phyloP scores from a whole-genome alignment of 768 basidiomycete genomes.

The Mycena haematopus region DNA sequence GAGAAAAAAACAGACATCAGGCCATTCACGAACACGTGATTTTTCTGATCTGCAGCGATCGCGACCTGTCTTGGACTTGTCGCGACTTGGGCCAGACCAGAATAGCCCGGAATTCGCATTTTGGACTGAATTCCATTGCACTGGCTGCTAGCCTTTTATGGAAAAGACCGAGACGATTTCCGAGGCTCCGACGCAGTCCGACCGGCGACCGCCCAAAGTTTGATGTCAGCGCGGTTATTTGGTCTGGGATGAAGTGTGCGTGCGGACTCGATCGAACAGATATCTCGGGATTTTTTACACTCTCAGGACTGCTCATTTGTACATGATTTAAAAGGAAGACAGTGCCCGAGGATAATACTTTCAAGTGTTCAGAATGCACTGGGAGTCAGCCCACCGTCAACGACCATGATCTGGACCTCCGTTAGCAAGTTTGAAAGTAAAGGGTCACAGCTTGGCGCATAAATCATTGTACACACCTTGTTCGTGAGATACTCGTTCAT shows the following conservation, averaged over 20 bases:
- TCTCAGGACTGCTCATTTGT: too few relatives aligned
- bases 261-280: too few relatives aligned
- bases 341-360: neutral
- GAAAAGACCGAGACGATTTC: too few relatives aligned
- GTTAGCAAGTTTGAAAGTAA: neutral
- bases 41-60: neutral
- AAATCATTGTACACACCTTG: slow-evolving; percentile 44
- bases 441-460: neutral
- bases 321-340: too few relatives aligned
- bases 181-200: too few relatives aligned
- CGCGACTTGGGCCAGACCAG: neutral
- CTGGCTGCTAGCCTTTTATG: neutral
- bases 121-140: neutral
- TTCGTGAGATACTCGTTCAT: slow-evolving; percentile 63
- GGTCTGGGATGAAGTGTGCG: too few relatives aligned
- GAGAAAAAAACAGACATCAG: slow-evolving; percentile 4
- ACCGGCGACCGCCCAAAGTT: too few relatives aligned
- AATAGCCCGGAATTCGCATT: neutral
- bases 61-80: neutral
- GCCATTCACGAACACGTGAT: neutral
- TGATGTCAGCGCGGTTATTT: too few relatives aligned
- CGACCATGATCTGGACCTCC: slow-evolving; percentile 48
- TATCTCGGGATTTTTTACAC: too few relatives aligned
- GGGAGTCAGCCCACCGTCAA: slow-evolving; percentile 53
- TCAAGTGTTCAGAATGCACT: slow-evolving; percentile 44